Evolutionary conservation across 768 basidiomycete species (phyloP), one percentile per base, ranked within the genome.

Genomic region (Pisolithus marmoratus): DNA sequence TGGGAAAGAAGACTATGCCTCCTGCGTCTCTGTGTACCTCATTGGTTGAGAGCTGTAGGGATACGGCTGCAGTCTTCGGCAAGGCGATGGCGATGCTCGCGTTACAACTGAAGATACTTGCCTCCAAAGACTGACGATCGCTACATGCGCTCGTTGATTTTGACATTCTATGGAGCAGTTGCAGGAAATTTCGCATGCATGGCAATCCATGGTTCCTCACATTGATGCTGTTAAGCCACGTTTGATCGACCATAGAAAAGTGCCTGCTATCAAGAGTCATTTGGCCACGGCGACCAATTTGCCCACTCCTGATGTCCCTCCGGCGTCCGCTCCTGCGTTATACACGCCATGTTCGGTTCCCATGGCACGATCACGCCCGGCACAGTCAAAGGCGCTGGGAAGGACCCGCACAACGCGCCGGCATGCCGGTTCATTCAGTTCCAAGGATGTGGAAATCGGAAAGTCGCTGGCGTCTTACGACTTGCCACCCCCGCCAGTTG

Each of bases 371-470:
- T 68, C 63, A 20, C 67, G 63, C 14, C 58, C 60, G 5, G 59
- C 62, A 5, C 53, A 54, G 24, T 65, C 59, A 20, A 63, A 52
- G 55, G 53, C 55, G 23, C 65, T 60, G 52, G 76, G 69, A 51
- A 75, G 77, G 54, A 68, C 67, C 23, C 82, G 82, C 24, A 84
- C 79, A 46, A 77, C 81, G 22, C 77, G 93, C 41, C 77, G 94
- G 36, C 89, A 95, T 65, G 94, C 90, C 5, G 94, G 94, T n/a
- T 95, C 94, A 4, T 97, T 95, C 72, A 95, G 94, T 55, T 84
- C 79, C 23, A 88, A 91, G 63, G 94, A 96, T 64, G 87, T 95
- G 6, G 86, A 95, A 63, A 83, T 90, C 47, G 94, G 94, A 38
- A 90, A 85, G 68, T 74, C 80, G 50, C 65, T 90, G 46, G 86